A percentile compares a stretch with the other conserved stretches of the same genome.
phyloP scores from a whole-genome alignment of 139 green algal species.

The Pleodorina starrii region DNA sequence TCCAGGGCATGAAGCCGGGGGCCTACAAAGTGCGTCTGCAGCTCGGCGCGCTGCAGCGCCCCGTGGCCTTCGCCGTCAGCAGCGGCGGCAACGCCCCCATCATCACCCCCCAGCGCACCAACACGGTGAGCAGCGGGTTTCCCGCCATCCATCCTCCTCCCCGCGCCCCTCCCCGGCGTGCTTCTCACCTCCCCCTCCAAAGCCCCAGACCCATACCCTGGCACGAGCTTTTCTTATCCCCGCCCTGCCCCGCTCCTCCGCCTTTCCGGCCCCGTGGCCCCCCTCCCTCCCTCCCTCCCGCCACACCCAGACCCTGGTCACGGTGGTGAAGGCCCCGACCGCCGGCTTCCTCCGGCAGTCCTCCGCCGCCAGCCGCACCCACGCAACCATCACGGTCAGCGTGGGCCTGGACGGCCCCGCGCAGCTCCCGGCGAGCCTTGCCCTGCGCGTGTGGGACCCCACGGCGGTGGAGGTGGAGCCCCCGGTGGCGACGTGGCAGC shows the following conservation, averaged over 20 bases:
- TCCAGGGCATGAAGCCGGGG: neutral
- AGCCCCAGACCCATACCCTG: too few species aligned
- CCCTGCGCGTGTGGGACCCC: constrained; percentile 21
- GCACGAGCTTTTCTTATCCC: too few species aligned
- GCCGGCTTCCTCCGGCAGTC: neutral
- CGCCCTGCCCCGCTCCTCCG: too few species aligned
- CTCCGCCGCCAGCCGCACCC: neutral
- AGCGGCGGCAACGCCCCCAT: neutral
- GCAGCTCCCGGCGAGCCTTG: neutral
- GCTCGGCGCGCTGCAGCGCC: neutral
- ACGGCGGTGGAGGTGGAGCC: neutral
- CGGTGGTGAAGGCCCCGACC: neutral
- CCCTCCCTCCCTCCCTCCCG: too few species aligned
- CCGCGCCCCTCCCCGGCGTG: too few species aligned
- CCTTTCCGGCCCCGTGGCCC: too few species aligned
- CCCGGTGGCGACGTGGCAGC: neutral
- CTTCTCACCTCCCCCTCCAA: too few species aligned
- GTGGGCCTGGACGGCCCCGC: neutral
- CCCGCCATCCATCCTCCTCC: too few species aligned
- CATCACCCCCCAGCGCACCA: neutral
- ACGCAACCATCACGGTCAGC: neutral
- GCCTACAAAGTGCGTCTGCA: neutral
- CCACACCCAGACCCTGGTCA: neutral
- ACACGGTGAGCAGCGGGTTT: constrained; percentile 5
- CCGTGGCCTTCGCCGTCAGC: neutral